A percentile compares a stretch with the other conserved stretches of the same genome.
Conservation (phyloP, 2,329 filamentous ascomycete species). For the Lachnellula occidentalis region DNA sequence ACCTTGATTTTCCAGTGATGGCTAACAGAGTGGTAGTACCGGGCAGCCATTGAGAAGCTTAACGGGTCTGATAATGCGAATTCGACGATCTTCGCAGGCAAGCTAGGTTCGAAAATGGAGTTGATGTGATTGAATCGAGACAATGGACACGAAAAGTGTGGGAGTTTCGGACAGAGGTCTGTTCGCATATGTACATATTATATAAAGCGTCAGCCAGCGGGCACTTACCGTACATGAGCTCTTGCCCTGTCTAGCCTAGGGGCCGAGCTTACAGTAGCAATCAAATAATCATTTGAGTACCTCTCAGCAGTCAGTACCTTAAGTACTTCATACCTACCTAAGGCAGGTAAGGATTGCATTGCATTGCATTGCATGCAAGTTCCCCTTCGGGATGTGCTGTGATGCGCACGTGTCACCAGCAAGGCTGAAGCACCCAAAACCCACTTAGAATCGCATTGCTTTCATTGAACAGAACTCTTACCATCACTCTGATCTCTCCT, state of each 20-base stretch:
- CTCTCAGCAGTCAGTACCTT: too few species aligned
- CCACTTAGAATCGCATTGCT: too few species aligned
- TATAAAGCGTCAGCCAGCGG: neutral
- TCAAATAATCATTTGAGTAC: too few species aligned
- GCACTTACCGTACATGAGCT: too few species aligned
- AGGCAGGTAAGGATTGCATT: too few species aligned
- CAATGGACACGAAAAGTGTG: neutral
- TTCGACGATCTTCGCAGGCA: neutral
- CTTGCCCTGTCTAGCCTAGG: too few species aligned
- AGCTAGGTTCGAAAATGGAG: slow-evolving; percentile 10
- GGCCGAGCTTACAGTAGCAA: too few species aligned
- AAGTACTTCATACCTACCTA: too few species aligned
- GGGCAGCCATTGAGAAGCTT: slow-evolving; percentile 17
- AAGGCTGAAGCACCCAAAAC: neutral
- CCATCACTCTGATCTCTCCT: too few species aligned
- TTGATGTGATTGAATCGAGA: slow-evolving; percentile 5
- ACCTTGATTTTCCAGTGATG: neutral
- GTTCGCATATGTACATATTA: neutral
- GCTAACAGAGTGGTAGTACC: slow-evolving; percentile 21
- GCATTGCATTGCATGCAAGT: too few species aligned
- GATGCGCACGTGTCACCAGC: neutral
- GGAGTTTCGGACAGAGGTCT: neutral
- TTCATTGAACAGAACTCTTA: too few species aligned
- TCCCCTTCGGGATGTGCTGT: neutral
- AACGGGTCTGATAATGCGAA: slow-evolving; percentile 6